Conservation (phyloP, 1,284 basidiomycete species). For the Marasmius oreades region DNA sequence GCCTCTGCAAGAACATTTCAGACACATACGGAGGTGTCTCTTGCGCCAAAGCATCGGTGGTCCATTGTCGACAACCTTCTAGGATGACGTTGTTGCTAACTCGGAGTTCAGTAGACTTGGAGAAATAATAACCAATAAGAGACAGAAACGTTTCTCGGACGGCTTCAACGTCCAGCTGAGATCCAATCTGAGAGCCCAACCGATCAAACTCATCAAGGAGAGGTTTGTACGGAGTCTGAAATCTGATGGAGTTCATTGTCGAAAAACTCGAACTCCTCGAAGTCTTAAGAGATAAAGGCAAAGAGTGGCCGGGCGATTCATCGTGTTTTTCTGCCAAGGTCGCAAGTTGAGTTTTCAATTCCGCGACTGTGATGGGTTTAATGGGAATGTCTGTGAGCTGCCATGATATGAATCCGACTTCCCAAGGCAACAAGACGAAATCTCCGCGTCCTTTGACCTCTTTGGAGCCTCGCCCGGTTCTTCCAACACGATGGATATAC, state of each 20-base stretch:
- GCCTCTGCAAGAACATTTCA: neutral
- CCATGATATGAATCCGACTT: slow-evolving; percentile 68
- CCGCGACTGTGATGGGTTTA: slow-evolving; percentile 50
- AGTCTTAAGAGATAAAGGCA: neutral
- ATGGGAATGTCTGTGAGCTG: slow-evolving; percentile 73
- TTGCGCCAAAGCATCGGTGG: neutral
- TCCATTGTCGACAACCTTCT: neutral
- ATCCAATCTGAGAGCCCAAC: slow-evolving; percentile 34
- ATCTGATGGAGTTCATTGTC: slow-evolving; percentile 11
- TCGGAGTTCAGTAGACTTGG: neutral
- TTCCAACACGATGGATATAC: slow-evolving; percentile 91
- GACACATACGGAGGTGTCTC: neutral
- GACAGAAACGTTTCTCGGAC: slow-evolving; percentile 68
- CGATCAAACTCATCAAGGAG: slow-evolving; percentile 25
- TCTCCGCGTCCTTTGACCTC: slow-evolving; percentile 78
- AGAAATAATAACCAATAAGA: slow-evolving; percentile 72
- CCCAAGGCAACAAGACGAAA: slow-evolving; percentile 83
- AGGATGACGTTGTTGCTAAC: neutral
- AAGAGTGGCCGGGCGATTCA: slow-evolving; percentile 10
- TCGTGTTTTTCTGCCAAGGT: slow-evolving; percentile 53
- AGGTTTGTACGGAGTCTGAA: slow-evolving; percentile 13
- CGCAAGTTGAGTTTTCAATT: slow-evolving; percentile 48
- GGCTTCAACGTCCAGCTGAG: slow-evolving; percentile 49
- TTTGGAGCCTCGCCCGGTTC: slow-evolving; percentile 74
- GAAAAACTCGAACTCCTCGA: slow-evolving; percentile 16